Evolutionary conservation across 176 grass and related monocot species (phyloP).

Genomic region (Aegilops speltoides): DNA sequence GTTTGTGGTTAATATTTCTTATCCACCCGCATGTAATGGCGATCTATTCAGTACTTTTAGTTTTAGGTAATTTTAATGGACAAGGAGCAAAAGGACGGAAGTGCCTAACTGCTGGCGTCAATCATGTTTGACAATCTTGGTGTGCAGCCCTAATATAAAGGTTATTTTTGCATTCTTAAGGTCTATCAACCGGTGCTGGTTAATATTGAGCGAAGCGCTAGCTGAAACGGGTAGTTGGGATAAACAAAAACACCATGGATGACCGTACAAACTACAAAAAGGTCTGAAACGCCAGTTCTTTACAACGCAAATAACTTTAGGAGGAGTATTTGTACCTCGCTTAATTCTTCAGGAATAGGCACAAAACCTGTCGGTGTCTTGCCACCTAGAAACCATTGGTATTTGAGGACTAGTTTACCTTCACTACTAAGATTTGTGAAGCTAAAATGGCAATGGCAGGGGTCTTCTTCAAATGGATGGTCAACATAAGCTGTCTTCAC

Average conservation of each 20-base stretch:
- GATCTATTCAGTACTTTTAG: neutral
- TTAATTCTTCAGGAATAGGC: constrained; percentile 62
- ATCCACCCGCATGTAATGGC: neutral
- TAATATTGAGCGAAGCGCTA: constrained; percentile 1
- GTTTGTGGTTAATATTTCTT: constrained; percentile 14
- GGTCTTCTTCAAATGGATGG: constrained; percentile 94
- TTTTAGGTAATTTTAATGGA: neutral
- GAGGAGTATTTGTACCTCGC: constrained; percentile 57
- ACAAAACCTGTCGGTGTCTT: constrained; percentile 72
- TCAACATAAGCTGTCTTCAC: constrained; percentile 81
- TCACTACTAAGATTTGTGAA: constrained; percentile 57
- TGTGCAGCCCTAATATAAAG: neutral
- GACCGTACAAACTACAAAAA: constrained; percentile 2
- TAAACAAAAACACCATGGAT: constrained; percentile 10
- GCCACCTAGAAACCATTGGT: constrained; percentile 84
- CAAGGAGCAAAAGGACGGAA: neutral
- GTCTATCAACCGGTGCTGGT: constrained; percentile 1
- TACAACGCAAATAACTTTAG: neutral
- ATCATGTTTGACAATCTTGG: constrained; percentile 8
- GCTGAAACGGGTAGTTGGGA: constrained; percentile 3
- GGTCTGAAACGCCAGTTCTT: neutral
- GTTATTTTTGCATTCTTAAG: constrained; percentile 4
- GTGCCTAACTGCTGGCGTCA: neutral
- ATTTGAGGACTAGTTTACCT: constrained; percentile 54
- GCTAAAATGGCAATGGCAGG: constrained; percentile 74